These are phyloP conservation scores for Sordaria brevicollis DNA, from an alignment of 495 filamentous ascomycete genomes.

Conservation along the genomic window DNA sequence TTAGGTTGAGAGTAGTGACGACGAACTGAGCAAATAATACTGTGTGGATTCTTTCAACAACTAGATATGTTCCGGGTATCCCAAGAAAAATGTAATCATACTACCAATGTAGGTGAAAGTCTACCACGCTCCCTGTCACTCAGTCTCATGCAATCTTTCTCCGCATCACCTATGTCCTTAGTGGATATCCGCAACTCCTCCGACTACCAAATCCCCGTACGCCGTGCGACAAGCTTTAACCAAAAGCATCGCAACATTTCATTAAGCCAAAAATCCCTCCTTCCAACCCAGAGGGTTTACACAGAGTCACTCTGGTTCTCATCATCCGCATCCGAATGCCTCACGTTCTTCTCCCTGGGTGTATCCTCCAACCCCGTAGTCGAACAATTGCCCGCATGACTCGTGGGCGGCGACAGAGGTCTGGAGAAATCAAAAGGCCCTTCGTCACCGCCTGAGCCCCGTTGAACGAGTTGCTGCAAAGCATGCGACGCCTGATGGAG, in stretches of 20 bases:
- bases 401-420: conserved; percentile 14
- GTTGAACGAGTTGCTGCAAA: conserved; percentile 9
- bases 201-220: neutral
- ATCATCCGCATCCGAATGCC: neutral
- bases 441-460: neutral
- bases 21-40: too few relatives aligned
- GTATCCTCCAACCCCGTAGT: conserved; percentile 6
- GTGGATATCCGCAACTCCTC: neutral
- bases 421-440: conserved; percentile 23
- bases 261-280: neutral
- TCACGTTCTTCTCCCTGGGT: neutral
- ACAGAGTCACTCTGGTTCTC: neutral
- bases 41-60: too few relatives aligned
- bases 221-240: neutral
- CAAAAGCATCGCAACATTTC: neutral
- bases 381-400: conserved; percentile 4
- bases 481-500: conserved; percentile 1
- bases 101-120: neutral
- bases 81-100: neutral
- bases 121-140: neutral
- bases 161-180: neutral
- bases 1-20: too few relatives aligned
- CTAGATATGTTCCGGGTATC: neutral
- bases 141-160: neutral
- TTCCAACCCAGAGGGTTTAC: neutral